Conservation (phyloP, 371 early-diverging fungal species). For the Actinomucor elegans region DNA sequence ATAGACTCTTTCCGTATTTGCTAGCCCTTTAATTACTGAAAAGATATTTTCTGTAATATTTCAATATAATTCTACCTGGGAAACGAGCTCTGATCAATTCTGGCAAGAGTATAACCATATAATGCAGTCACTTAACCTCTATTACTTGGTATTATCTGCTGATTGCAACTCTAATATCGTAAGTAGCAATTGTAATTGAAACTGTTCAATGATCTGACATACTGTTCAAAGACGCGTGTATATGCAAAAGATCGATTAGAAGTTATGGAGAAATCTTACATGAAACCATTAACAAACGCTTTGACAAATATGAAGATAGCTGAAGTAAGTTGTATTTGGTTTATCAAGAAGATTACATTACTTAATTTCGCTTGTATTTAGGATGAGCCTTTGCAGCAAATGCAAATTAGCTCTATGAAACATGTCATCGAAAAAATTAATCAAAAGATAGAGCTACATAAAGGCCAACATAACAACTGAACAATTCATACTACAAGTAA, state of each 20-base stretch:
- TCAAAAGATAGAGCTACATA: no score
- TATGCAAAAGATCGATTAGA: background rate
- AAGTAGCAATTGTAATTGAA: background rate
- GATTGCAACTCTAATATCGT: background rate
- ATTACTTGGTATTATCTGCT: no score
- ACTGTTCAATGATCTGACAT: background rate
- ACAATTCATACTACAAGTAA: no score
- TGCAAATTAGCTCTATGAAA: background rate
- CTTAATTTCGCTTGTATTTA: background rate
- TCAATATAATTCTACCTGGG: conserved; percentile 4
- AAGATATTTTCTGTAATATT: conserved; percentile 23
- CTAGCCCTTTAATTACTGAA: conserved; percentile 14
- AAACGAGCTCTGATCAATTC: background rate
- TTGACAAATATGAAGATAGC: background rate
- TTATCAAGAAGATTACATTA: background rate
- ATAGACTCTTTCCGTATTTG: conserved; percentile 12
- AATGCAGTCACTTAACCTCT: conserved; percentile 45
- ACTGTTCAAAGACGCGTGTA: background rate
- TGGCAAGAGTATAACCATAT: conserved; percentile 36
- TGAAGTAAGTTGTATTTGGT: no score
- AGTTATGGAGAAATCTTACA: background rate
- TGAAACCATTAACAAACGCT: background rate
- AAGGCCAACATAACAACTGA: no score
- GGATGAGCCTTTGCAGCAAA: background rate
- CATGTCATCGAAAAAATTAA: no score